Percentiles rank a stretch among this genome's conserved stretches.
Conservation (phyloP, 441 rosid genomes). For the Omphalea diandra region DNA sequence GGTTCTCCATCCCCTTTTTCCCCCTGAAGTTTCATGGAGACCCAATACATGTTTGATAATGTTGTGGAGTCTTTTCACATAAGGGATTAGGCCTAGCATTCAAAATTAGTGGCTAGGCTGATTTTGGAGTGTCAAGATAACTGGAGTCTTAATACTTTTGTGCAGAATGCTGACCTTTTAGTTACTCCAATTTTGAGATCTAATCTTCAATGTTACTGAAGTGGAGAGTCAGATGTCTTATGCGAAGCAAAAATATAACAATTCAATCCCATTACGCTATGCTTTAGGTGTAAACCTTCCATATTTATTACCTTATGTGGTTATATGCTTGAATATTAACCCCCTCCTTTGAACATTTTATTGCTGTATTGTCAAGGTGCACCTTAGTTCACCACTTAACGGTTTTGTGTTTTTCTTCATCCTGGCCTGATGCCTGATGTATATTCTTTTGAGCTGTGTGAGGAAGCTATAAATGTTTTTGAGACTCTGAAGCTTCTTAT, state of each 20-base stretch:
- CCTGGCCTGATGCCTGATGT: not conserved
- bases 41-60: not conserved
- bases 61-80: not conserved
- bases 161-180: constrained; percentile 11
- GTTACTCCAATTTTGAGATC: constrained; percentile 2
- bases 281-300: constrained; percentile 20
- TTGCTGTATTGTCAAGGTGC: constrained; percentile 20
- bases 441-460: constrained; percentile 15
- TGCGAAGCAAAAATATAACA: constrained; percentile 6
- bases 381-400: not conserved
- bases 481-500: constrained; percentile 11
- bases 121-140: constrained; percentile 14
- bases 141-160: constrained; percentile 9
- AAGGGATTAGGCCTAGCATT: not conserved
- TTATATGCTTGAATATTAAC: constrained; percentile 11
- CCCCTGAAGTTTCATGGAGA: not conserved
- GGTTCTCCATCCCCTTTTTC: constrained; percentile 14
- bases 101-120: not conserved
- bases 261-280: constrained; percentile 1
- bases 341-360: constrained; percentile 9
- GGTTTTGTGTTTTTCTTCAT: constrained; percentile 10
- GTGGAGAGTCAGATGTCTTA: constrained; percentile 18
- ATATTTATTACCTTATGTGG: constrained; percentile 7
- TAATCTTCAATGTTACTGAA: constrained; percentile 1
- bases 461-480: not conserved